These are phyloP conservation scores for Neolentinus lepideus DNA, from an alignment of 1,284 basidiomycete genomes.

Conservation along the genomic window DNA sequence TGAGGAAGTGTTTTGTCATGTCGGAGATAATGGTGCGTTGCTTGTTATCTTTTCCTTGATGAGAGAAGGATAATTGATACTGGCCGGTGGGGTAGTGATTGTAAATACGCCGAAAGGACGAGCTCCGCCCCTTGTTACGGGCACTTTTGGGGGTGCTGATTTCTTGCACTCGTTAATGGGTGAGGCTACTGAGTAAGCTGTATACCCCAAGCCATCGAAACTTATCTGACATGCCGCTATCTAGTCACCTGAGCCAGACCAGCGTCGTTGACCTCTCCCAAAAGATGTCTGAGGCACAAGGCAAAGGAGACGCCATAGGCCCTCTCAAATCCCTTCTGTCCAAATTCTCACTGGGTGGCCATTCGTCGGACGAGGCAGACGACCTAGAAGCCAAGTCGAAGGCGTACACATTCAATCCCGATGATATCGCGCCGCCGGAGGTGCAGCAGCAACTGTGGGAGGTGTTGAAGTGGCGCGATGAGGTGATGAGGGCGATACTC, in stretches of 20 bases:
- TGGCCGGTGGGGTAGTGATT: slow-evolving; percentile 13
- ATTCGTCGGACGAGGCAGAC: slow-evolving; percentile 40
- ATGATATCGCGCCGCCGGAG: slow-evolving; percentile 61
- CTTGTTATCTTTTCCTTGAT: slow-evolving; percentile 13
- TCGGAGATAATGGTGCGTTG: slow-evolving; percentile 78
- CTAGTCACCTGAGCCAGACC: slow-evolving; percentile 56
- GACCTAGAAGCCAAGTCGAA: slow-evolving; percentile 43
- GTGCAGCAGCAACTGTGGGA: slow-evolving; percentile 62
- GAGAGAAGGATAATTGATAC: neutral
- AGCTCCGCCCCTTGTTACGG: slow-evolving; percentile 76
- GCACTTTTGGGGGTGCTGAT: slow-evolving; percentile 76
- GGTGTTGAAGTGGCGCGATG: slow-evolving; percentile 70
- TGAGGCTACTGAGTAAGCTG: slow-evolving; percentile 39
- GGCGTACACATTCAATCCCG: slow-evolving; percentile 48
- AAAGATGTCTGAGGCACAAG: slow-evolving; percentile 47
- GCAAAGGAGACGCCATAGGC: slow-evolving; percentile 26
- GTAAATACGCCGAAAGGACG: slow-evolving; percentile 67
- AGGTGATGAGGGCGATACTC: slow-evolving; percentile 41
- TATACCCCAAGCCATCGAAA: too few species aligned
- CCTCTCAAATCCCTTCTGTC: slow-evolving; percentile 42
- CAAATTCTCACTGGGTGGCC: slow-evolving; percentile 35
- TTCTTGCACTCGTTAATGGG: slow-evolving; percentile 64
- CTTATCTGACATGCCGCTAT: slow-evolving; percentile 4
- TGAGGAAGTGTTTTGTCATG: slow-evolving; percentile 76
- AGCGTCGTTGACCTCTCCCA: slow-evolving; percentile 76